Conservation (phyloP, 169 alveolate species). For the Plasmodium vinckei region DNA sequence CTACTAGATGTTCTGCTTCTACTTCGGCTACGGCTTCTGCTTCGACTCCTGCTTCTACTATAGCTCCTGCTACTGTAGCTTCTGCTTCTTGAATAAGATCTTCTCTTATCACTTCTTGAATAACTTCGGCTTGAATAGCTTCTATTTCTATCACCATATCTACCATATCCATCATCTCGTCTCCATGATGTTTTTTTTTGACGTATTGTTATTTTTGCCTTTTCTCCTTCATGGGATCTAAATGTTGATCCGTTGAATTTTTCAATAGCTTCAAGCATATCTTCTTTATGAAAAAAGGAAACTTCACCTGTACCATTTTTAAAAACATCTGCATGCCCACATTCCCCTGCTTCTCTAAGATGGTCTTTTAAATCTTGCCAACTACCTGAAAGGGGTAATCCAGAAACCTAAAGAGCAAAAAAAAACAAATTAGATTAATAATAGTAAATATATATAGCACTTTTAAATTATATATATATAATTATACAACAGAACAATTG, state of each 20-base stretch:
- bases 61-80: slow-evolving; percentile 43
- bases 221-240: slow-evolving; percentile 90
- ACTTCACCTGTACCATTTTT: slow-evolving; percentile 92
- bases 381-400: slow-evolving; percentile 86
- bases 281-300: slow-evolving; percentile 86
- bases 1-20: slow-evolving; percentile 29
- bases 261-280: slow-evolving; percentile 91
- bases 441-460: background rate
- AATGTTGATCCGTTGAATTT: slow-evolving; percentile 88
- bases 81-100: slow-evolving; percentile 47
- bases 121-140: slow-evolving; percentile 72
- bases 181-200: slow-evolving; percentile 80
- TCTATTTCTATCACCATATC: slow-evolving; percentile 69
- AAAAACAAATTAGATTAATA: background rate
- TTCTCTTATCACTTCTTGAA: slow-evolving; percentile 71
- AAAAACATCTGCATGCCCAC: slow-evolving; percentile 92
- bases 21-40: slow-evolving; percentile 42
- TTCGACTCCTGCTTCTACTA: slow-evolving; percentile 64
- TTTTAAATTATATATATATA: background rate
- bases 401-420: slow-evolving; percentile 79
- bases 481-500: background rate
- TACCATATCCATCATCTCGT: slow-evolving; percentile 69
- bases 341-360: slow-evolving; percentile 91
- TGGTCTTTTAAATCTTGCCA: slow-evolving; percentile 93
- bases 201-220: slow-evolving; percentile 85